Evolutionary conservation across 1,284 basidiomycete species (phyloP).

Genomic region (Sporisorium iseilematis-ciliati): DNA sequence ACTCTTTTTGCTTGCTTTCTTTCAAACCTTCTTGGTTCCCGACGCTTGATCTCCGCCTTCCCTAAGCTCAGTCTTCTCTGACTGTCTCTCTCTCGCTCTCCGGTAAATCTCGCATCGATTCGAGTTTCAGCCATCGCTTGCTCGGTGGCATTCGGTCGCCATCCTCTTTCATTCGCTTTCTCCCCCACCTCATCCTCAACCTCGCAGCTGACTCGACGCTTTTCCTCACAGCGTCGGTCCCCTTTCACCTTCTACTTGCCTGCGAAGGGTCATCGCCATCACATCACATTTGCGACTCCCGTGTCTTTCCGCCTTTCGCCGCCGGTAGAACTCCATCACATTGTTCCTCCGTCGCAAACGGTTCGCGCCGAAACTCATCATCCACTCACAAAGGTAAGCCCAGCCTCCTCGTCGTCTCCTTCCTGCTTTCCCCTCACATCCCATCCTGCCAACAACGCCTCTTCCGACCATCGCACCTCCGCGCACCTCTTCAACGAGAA

Average conservation of each 20-base stretch:
- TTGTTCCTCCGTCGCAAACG: background rate
- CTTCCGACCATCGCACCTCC: background rate
- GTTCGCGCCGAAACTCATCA: background rate
- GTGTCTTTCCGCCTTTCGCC: slow-evolving; percentile 6
- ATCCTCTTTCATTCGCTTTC: background rate
- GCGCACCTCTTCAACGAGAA: background rate
- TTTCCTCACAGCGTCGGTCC: background rate
- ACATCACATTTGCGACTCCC: background rate
- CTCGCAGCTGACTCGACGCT: slow-evolving; percentile 8
- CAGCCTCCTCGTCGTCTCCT: background rate
- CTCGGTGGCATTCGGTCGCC: slow-evolving; percentile 6
- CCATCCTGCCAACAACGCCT: background rate
- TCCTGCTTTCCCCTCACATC: background rate
- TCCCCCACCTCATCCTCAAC: slow-evolving; percentile 6
- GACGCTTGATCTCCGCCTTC: slow-evolving; percentile 1
- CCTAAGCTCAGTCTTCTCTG: background rate
- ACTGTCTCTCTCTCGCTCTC: background rate
- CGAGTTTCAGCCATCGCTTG: slow-evolving; percentile 2
- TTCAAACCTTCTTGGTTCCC: background rate
- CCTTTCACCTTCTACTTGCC: background rate
- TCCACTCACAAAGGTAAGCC: slow-evolving; percentile 4
- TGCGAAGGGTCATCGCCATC: slow-evolving; percentile 4
- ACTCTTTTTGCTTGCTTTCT: background rate
- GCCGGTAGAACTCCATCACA: background rate
- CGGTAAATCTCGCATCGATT: background rate